Base-by-base conservation (phyloP, 2,329 filamentous ascomycete genomes). In the Stachybotrys chlorohalonatus region DNA sequence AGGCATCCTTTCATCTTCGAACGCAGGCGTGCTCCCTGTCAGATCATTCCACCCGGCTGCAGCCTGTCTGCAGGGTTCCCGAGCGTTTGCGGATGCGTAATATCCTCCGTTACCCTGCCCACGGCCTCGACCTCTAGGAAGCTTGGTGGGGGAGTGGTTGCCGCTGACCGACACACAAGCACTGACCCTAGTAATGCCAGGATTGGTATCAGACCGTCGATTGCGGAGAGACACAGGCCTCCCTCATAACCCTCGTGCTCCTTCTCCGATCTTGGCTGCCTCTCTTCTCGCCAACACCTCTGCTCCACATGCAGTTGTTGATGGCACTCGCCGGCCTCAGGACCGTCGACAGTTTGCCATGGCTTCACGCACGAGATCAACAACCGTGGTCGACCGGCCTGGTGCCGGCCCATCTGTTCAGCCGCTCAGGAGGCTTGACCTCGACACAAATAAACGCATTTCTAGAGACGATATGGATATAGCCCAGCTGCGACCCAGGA, bases 291-390 rank as follows among this genome's bases (percentile, higher is more conserved):
- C 46, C 9, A n/a, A 11, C n/a, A 5, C 39, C 39, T 11, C n/a
- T 54, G 42, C 56, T 55, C 45, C 53, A 56, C 58, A 56, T 62
- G 46, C 54, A 63, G 59, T 58, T 58, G 56, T 58, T 39, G 57
- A 60, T 62, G 49, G 55, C 54, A 39, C 57, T 52, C 59, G 55
- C 51, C 54, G 53, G 50, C 48, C 54, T 54, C 52, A 55, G 55
- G 52, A 58, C 57, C 54, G 24, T 24, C 24, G 52, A 54, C 54
- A 52, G 16, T 49, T 16, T 52, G 54, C 56, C 53, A 65, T 65
- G 63, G 50, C 59, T 59, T 58, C 53, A 58, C 56, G 60, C 52
- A 57, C 59, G 53, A 62, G 63, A 59, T 60, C 62, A 52, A 59
- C 60, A 48, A 63, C 62, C 53, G 55, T 64, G 48, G 59, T 57